These are phyloP conservation scores for Phytopythium vexans DNA, from an alignment of 352 stramenopile species.

Conservation along the genomic window DNA sequence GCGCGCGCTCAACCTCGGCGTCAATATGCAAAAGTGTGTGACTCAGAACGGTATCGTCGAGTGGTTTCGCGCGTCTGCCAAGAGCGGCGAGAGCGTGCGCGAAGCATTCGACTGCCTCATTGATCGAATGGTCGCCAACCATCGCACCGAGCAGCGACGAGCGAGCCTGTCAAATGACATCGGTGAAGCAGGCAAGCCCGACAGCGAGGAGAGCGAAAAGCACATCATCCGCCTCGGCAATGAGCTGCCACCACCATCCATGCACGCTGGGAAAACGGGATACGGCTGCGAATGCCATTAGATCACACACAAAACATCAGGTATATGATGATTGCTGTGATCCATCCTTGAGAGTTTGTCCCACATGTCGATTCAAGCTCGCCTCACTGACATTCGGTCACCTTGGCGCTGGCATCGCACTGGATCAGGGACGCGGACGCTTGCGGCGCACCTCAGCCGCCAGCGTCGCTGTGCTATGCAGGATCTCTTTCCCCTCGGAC, in stretches of 20 bases:
- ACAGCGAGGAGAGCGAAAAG: conserved; percentile 4
- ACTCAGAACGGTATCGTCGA: conserved; percentile 66
- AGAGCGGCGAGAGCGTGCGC: conserved; percentile 58
- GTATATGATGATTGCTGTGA: background rate
- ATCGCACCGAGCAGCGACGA: conserved; percentile 26
- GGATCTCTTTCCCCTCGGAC: conserved; percentile 82
- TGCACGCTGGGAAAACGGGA: conserved; percentile 17
- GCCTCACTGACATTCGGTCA: background rate
- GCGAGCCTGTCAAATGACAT: too few species aligned
- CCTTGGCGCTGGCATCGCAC: background rate
- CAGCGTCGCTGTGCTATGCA: conserved; percentile 77
- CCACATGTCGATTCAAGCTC: too few species aligned
- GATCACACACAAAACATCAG: background rate
- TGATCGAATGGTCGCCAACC: conserved; percentile 50
- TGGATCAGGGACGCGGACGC: conserved; percentile 45
- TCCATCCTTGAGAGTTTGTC: too few species aligned
- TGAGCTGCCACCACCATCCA: conserved; percentile 17
- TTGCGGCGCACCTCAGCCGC: conserved; percentile 78
- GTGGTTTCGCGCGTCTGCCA: conserved; percentile 76
- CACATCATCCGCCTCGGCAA: conserved; percentile 48
- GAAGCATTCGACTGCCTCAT: conserved; percentile 65
- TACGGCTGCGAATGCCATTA: conserved; percentile 57
- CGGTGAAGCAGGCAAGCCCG: background rate
- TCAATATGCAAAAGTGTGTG: conserved; percentile 86
- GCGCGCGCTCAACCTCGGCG: conserved; percentile 63